phyloP scores from a whole-genome alignment of 1,284 basidiomycete species.

The Cutaneotrichosporon mucoides region DNA sequence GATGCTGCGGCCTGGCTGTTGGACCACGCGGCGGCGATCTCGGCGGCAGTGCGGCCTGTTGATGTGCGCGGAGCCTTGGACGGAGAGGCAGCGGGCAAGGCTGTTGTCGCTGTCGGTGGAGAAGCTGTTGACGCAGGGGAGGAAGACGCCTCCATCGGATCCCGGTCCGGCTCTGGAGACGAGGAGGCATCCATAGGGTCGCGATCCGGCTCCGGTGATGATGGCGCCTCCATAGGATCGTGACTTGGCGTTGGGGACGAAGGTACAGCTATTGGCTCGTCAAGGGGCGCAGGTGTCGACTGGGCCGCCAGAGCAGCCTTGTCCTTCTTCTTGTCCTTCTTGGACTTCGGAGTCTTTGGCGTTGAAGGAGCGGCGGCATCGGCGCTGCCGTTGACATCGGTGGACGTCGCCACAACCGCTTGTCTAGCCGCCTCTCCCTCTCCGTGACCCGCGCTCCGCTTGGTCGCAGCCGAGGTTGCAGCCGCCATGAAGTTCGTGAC shows the following conservation, averaged over 20 bases:
- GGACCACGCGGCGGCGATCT: too few species aligned
- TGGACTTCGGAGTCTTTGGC: background rate
- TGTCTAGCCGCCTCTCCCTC: too few species aligned
- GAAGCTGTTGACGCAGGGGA: background rate
- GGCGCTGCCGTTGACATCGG: too few species aligned
- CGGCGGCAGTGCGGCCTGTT: too few species aligned
- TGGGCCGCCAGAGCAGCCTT: background rate
- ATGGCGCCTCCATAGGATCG: background rate
- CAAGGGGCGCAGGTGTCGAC: background rate
- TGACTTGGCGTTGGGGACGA: background rate
- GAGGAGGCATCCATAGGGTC: background rate
- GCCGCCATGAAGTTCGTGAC: background rate
- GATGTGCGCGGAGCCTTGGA: too few species aligned
- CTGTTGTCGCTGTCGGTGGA: background rate
- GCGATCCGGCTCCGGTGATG: background rate
- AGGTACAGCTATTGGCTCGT: background rate
- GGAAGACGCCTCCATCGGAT: background rate
- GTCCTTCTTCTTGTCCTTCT: background rate
- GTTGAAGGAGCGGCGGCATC: too few species aligned
- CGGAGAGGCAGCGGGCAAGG: background rate
- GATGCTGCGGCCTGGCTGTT: too few species aligned
- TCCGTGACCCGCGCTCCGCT: too few species aligned
- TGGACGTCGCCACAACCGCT: too few species aligned
- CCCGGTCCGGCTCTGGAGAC: background rate
- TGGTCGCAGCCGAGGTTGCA: too few species aligned